Percentiles rank a stretch among this genome's conserved stretches.
Conservation (phyloP, 306 rosid genomes). For the Dryas drummondii region DNA sequence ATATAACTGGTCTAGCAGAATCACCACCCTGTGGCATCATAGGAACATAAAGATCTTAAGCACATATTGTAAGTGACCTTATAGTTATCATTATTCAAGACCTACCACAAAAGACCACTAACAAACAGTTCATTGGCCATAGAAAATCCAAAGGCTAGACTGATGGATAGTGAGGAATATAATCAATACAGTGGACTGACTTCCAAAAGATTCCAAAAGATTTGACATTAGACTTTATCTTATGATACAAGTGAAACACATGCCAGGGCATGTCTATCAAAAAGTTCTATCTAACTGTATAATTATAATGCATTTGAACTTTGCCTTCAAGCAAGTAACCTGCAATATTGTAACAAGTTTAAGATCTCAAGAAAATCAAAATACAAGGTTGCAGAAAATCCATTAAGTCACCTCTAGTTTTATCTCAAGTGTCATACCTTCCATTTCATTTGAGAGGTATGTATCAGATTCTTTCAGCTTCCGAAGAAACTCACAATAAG, state of each 20-base stretch:
- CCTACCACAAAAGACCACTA: conserved; percentile 2
- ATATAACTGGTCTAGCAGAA: conserved; percentile 58
- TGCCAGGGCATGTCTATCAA: background rate
- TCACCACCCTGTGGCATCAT: conserved; percentile 63
- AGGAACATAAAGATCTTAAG: conserved; percentile 16
- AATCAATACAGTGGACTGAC: background rate
- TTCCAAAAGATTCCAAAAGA: background rate
- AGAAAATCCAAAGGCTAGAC: background rate
- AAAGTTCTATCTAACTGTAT: too few relatives aligned
- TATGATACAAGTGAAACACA: background rate
- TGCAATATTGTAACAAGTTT: background rate
- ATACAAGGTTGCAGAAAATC: background rate
- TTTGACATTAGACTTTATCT: background rate
- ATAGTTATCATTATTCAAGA: conserved; percentile 3
- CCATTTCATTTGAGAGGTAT: background rate
- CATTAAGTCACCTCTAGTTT: background rate
- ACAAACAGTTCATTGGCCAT: background rate
- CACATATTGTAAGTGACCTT: conserved; percentile 2
- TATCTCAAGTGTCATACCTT: background rate
- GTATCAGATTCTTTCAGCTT: background rate
- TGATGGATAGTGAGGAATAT: background rate
- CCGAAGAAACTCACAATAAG: background rate
- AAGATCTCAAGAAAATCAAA: background rate
- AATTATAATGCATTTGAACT: background rate
- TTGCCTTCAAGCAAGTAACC: background rate